Evolutionary conservation across 1,284 basidiomycete species (phyloP).

Genomic region (Trichosporon sp.): DNA sequence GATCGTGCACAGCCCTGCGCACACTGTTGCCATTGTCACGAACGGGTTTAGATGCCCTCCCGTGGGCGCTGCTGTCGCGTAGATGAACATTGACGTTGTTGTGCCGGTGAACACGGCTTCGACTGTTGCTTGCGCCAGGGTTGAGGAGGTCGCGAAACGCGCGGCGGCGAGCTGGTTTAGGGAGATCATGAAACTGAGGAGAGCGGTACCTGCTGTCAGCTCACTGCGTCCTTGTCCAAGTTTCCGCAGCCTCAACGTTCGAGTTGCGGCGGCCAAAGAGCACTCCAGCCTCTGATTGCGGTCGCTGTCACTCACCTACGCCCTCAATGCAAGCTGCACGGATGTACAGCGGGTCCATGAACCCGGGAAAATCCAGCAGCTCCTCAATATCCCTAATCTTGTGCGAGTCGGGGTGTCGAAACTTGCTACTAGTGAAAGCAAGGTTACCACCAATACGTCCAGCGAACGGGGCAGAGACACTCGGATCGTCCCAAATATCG

Average conservation of each 20-base stretch:
- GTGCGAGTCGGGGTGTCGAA: constrained; percentile 1
- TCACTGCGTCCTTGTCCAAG: not conserved
- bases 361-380: not conserved
- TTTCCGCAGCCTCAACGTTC: not conserved
- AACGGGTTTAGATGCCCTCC: constrained; percentile 11
- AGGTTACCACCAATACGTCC: constrained; percentile 7
- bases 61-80: not conserved
- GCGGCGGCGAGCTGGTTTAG: not conserved
- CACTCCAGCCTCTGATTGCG: too few relatives aligned
- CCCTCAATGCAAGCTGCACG: constrained; percentile 2
- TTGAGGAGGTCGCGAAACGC: not conserved
- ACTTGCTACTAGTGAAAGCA: not conserved
- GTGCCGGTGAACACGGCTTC: not conserved
- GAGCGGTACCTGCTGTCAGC: not conserved
- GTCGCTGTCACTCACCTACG: not conserved
- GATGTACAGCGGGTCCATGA: not conserved
- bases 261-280: too few relatives aligned
- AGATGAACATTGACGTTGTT: not conserved
- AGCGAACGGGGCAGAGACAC: not conserved
- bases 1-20: constrained; percentile 3
- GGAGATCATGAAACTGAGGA: not conserved
- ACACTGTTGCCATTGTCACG: constrained; percentile 4
- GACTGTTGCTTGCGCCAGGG: not conserved
- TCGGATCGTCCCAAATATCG: not conserved
- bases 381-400: not conserved